These are phyloP conservation scores for Ramaria sp. DNA, from an alignment of 768 basidiomycete genomes.

Conservation along the genomic window DNA sequence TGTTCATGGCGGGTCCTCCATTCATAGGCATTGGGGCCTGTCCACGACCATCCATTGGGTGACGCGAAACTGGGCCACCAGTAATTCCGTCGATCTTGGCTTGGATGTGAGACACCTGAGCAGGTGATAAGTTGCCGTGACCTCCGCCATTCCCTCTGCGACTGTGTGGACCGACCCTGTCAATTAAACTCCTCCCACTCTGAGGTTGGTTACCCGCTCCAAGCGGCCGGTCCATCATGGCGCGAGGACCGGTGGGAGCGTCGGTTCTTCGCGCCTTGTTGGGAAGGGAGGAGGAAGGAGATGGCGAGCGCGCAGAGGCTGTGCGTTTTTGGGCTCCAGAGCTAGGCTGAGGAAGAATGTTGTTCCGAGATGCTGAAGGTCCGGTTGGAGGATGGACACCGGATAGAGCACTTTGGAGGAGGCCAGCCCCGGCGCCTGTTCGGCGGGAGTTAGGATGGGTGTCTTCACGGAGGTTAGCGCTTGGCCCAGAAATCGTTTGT, in stretches of 20 bases:
- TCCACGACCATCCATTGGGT: constrained; percentile 10
- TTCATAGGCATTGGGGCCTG: constrained; percentile 4
- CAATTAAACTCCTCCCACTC: constrained; percentile 54
- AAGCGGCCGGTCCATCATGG: constrained; percentile 40
- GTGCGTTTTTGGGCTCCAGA: constrained; percentile 50
- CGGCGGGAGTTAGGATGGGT: constrained; percentile 1
- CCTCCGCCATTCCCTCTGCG: constrained; percentile 12
- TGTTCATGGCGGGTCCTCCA: constrained; percentile 1
- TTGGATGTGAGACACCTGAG: constrained; percentile 38
- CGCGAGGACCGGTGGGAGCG: constrained; percentile 71
- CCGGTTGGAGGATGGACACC: constrained; percentile 4
- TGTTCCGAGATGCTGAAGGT: constrained; percentile 2
- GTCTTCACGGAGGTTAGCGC: neutral
- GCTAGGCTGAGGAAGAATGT: constrained; percentile 16
- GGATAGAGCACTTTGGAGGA: constrained; percentile 7
- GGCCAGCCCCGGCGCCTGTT: neutral
- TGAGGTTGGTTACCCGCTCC: constrained; percentile 19
- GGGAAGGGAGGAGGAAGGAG: constrained; percentile 37
- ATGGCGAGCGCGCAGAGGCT: constrained; percentile 53
- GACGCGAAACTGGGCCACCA: constrained; percentile 1
- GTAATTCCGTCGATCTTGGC: constrained; percentile 74
- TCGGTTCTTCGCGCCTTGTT: constrained; percentile 57
- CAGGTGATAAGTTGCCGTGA: constrained; percentile 29
- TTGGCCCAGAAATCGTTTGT: neutral
- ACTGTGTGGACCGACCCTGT: constrained; percentile 49